Base-by-base conservation (phyloP, 257 asterid species). In the Solanum ahanhuiri region DNA sequence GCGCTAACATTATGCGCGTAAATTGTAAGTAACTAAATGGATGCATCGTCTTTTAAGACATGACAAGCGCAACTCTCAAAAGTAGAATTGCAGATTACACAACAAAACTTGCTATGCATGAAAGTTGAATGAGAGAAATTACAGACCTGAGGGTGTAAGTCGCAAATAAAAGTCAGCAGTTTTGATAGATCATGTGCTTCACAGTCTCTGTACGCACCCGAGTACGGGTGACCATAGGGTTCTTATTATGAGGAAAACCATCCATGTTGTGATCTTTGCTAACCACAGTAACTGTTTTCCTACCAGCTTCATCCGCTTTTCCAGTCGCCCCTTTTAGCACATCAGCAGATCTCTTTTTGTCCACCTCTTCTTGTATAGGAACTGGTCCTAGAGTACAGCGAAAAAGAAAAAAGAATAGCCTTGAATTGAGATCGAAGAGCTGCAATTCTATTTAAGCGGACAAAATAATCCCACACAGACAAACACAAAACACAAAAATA, bases 181-280 rank as follows among this genome's bases (percentile, higher is more conserved):
- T 89, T 14, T 87, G 89, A 64, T 88, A 89, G 81, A 91, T 88
- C 22, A 90, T 75, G 18, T 85, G 91, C 91, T 88, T 91, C 22
- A 90, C 85, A 4, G 91, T 88, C 86, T 92, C 94, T 30, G 71
- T 83, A 8, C 86, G 91, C 84, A 86, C 33, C 57, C 84, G n/a
- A 41, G 86, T 85, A 41, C 73, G 90, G 67, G 79, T 84, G 58
- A 90, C 60, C 67, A 88, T 64, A 64, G 87, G 12, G 81, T n/a
- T 82, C 60, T 70, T 89, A 2, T 79, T 37, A 69, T 66, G 75
- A 39, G 88, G 85, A 64, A 39, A 48, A 11, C 69, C 67, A 48
- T 64, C 88, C 25, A 87, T 45, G 60, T 9, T 35, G 30, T 60
- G 89, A n/a, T 60, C 86, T 58, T 70, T 63, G 51, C 83, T 54